phyloP scores from a whole-genome alignment of 345 rosid genomes.

The Durio zibethinus region DNA sequence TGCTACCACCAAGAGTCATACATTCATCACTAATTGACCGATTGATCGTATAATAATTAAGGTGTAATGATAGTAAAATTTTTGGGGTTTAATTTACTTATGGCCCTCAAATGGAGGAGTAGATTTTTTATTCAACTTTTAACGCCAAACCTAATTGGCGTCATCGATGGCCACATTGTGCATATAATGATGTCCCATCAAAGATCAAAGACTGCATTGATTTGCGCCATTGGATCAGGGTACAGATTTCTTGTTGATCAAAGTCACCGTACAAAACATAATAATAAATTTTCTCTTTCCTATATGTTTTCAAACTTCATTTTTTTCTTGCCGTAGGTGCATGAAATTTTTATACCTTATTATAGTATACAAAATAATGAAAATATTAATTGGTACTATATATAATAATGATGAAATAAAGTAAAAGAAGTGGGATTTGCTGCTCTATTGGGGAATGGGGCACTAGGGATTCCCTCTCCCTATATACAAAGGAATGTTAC shows the following conservation, averaged over 20 bases:
- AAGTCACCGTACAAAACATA: not conserved
- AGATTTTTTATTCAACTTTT: not conserved
- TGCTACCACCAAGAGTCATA: not conserved
- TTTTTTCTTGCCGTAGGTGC: not conserved
- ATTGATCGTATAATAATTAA: not conserved
- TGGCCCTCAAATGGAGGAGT: not conserved
- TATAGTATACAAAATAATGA: not conserved
- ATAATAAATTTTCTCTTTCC: not conserved
- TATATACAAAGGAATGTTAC: slow-evolving; percentile 59
- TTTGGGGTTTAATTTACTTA: not conserved
- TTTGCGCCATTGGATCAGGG: slow-evolving; percentile 11
- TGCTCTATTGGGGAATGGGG: slow-evolving; percentile 29
- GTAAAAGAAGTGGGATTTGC: slow-evolving; percentile 48
- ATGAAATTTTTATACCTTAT: not conserved
- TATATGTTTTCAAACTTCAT: not conserved
- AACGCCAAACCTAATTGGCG: not conserved
- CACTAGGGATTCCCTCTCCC: slow-evolving; percentile 70
- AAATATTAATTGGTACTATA: not conserved
- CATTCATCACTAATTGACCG: slow-evolving; percentile 13
- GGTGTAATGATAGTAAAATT: not conserved
- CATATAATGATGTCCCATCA: slow-evolving; percentile 2
- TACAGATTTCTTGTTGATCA: not conserved
- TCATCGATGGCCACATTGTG: not conserved
- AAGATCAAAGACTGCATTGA: slow-evolving; percentile 12
- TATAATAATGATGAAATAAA: slow-evolving; percentile 11